Percentiles rank a stretch among this genome's conserved stretches.
Conservation (phyloP, 352 stramenopile species). For the Aphanomyces stellatus region DNA sequence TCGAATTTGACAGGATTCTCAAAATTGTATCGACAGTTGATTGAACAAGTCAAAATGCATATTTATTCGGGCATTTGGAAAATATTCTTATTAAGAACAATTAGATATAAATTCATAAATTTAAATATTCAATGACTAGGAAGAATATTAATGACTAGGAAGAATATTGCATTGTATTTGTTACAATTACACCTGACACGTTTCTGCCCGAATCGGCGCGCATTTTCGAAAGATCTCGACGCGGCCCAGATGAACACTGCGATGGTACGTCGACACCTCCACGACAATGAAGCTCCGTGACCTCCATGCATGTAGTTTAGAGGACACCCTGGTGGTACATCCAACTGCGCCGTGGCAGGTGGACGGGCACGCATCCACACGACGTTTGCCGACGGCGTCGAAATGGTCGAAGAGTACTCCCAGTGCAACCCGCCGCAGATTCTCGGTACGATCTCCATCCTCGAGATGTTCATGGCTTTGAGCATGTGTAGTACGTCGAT, state of each 20-base stretch:
- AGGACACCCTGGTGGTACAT: neutral
- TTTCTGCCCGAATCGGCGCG: no score
- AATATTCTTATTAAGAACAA: neutral
- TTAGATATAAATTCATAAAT: neutral
- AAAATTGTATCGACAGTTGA: neutral
- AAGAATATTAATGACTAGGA: no score
- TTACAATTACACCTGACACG: no score
- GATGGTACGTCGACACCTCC: neutral
- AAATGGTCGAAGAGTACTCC: constrained; percentile 18
- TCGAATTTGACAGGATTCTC: neutral
- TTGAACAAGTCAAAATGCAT: no score
- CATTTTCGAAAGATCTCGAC: no score
- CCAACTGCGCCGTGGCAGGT: constrained; percentile 1
- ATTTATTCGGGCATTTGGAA: no score
- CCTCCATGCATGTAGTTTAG: no score
- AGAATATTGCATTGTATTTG: neutral
- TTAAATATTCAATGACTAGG: no score
- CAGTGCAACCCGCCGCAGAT: neutral
- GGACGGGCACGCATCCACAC: constrained; percentile 8
- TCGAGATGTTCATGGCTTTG: no score
- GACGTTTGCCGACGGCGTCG: constrained; percentile 16
- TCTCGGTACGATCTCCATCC: no score
- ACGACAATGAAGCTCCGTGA: neutral
- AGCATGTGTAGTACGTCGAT: constrained; percentile 10
- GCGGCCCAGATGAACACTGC: neutral